Base-by-base conservation (phyloP, 2,329 filamentous ascomycete genomes). In the Fusarium annulatum region DNA sequence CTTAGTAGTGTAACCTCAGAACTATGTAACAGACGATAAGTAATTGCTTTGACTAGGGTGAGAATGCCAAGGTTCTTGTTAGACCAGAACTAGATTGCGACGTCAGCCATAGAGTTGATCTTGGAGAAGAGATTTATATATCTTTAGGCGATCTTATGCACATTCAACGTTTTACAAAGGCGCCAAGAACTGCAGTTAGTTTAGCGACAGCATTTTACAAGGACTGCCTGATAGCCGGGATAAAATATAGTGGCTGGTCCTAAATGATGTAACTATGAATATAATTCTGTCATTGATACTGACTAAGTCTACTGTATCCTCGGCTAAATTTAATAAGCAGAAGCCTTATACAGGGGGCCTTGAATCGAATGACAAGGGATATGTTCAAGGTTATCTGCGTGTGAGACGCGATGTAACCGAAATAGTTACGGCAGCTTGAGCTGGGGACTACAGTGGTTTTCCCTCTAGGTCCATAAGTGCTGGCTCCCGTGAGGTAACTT, bases 151-250 rank as follows among this genome's bases (percentile, higher is more conserved):
- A 19, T 18, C 4, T 16, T 12, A 45, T 0, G 16, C 4, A 45
- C 8, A 26, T 45, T 7, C 42, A 18, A 1, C 2, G 0, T 1
- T 3, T 19, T 3, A 16, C 4, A 12, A 19, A 26, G 16, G 11
- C 7, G 5, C 16, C 23, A 19, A 18, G 16, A 26, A 2, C 10
- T 6, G 16, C 23, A 6, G 16, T 26, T 12, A 12, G 7, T 45
- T 45, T 7, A 16, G 23, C 42, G 10, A 28, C 28, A 28, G 7
- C 28, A 28, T 45, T 11, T 1, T 18, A 23, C 14, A 42, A 42
- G 5, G 14, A 23, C 41, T 23, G 9, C n/a, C 15, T 10, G 15
- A 2, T 11, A 43, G 15, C 9, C 9, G n/a, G n/a, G n/a, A 23
- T 18, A 18, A 12, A 0, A 12, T 8, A 28, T 28, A 28, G 28